Percentiles rank a stretch among this genome's conserved stretches.
phyloP scores from a whole-genome alignment of 208 protist genomes.

The Wallacemonas sp. region DNA sequence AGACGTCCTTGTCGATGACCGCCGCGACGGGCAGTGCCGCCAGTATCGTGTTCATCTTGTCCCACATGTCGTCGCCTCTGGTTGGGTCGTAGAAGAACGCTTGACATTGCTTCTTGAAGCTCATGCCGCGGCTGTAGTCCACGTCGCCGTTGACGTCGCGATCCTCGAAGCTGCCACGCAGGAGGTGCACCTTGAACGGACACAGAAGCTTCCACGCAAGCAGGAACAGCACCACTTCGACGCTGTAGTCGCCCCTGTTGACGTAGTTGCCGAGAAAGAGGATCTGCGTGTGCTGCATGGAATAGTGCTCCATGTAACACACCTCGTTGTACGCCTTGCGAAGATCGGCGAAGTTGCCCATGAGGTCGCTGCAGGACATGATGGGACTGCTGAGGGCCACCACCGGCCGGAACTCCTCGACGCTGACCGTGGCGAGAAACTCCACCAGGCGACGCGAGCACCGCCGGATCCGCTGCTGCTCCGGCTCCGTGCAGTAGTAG shows the following conservation, averaged over 20 bases:
- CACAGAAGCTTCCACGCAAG: constrained; percentile 64
- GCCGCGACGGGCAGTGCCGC: constrained; percentile 71
- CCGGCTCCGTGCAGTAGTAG: constrained; percentile 3
- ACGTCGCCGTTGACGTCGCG: constrained; percentile 69
- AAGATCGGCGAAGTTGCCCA: constrained; percentile 73
- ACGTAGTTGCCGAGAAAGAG: constrained; percentile 98
- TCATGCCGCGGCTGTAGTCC: constrained; percentile 18
- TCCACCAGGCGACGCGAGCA: constrained; percentile 2
- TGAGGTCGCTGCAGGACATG: constrained; percentile 72
- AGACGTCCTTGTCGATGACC: constrained; percentile 81
- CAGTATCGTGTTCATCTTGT: constrained; percentile 72
- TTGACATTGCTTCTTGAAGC: constrained; percentile 54
- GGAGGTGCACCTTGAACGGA: constrained; percentile 69
- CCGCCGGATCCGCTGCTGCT: constrained; percentile 9
- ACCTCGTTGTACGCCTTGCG: constrained; percentile 34
- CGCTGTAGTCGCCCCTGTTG: constrained; percentile 86
- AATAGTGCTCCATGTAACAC: constrained; percentile 52
- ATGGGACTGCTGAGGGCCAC: constrained; percentile 46
- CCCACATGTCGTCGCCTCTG: constrained; percentile 67
- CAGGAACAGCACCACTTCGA: constrained; percentile 76
- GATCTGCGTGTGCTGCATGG: constrained; percentile 54
- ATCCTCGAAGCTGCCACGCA: constrained; percentile 91
- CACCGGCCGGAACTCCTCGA: constrained; percentile 23
- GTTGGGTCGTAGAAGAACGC: constrained; percentile 55
- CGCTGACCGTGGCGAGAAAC: constrained; percentile 5